Percentiles rank a stretch among this genome's conserved stretches.
Conservation (phyloP, 768 basidiomycete genomes). For the Phylloporus arenicola region DNA sequence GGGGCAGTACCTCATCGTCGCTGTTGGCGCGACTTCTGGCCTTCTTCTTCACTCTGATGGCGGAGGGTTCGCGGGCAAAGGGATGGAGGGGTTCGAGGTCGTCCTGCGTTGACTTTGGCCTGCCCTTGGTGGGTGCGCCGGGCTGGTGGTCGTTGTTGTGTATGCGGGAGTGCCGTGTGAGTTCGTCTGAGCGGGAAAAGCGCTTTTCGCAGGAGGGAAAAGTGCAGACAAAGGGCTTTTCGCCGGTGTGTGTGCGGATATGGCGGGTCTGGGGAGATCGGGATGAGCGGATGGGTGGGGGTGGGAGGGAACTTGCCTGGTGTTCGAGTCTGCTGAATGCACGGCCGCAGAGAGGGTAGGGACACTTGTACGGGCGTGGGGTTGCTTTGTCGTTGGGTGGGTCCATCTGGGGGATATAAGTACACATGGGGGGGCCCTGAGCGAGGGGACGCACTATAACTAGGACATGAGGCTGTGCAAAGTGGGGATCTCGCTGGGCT, state of each 20-base stretch:
- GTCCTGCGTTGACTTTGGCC: slow-evolving; percentile 29
- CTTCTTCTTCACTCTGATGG: slow-evolving; percentile 61
- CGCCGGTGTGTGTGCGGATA: slow-evolving; percentile 96
- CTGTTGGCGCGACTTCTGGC: slow-evolving; percentile 73
- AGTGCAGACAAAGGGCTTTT: slow-evolving; percentile 93
- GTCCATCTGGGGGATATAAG: slow-evolving; percentile 25
- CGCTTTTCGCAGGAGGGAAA: slow-evolving; percentile 96
- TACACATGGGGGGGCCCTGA: slow-evolving; percentile 22
- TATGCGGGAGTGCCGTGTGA: slow-evolving; percentile 93
- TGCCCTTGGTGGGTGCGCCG: slow-evolving; percentile 22
- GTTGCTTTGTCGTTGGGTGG: slow-evolving; percentile 35
- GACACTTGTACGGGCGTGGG: slow-evolving; percentile 92
- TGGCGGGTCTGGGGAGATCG: slow-evolving; percentile 73
- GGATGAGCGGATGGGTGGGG: slow-evolving; percentile 12
- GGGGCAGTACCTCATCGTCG: slow-evolving; percentile 67
- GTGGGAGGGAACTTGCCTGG: slow-evolving; percentile 51
- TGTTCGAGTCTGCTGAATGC: slow-evolving; percentile 96
- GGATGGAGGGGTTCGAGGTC: slow-evolving; percentile 28
- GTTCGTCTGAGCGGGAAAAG: slow-evolving; percentile 96
- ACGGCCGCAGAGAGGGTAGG: slow-evolving; percentile 83
- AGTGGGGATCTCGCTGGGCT: neutral
- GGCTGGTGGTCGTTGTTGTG: slow-evolving; percentile 60
- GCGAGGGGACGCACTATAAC: too few species aligned
- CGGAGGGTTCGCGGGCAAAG: slow-evolving; percentile 18
- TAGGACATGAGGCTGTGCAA: neutral